phyloP scores from a whole-genome alignment of 1,139 yeast species.

The Groenewaldozyma auringiensis region DNA sequence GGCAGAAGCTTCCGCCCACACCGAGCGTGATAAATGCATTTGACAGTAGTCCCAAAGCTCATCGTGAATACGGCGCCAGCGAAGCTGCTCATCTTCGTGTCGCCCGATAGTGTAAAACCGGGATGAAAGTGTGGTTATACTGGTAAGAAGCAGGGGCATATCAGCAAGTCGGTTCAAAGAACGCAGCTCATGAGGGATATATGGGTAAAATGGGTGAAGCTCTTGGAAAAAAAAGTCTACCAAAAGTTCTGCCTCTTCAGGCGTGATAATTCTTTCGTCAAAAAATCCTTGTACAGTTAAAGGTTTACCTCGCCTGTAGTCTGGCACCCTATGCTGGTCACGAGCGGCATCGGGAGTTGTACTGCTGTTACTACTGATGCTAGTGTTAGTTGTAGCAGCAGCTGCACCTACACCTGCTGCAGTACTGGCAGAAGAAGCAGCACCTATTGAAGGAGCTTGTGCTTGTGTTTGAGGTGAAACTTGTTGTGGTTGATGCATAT shows the following conservation, averaged over 20 bases:
- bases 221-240: conserved; percentile 63
- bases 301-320: background rate
- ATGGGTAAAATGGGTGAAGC: conserved; percentile 87
- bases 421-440: too few species aligned
- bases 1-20: conserved; percentile 92
- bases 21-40: conserved; percentile 71
- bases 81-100: background rate
- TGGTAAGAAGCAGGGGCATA: conserved; percentile 73
- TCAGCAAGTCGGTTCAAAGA: conserved; percentile 59
- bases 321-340: background rate
- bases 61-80: conserved; percentile 41
- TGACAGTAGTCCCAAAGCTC: conserved; percentile 80
- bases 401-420: too few species aligned
- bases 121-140: conserved; percentile 71
- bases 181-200: conserved; percentile 67
- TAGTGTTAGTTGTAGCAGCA: background rate
- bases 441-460: background rate
- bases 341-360: background rate
- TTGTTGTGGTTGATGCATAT: background rate
- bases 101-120: conserved; percentile 39
- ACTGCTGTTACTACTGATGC: too few species aligned
- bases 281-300: background rate
- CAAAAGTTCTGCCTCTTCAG: conserved; percentile 55
- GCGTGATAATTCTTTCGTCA: conserved; percentile 37
- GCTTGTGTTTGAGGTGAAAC: background rate